Conservation (phyloP, 2,329 filamentous ascomycete genomes). For the Nemania abortiva region DNA sequence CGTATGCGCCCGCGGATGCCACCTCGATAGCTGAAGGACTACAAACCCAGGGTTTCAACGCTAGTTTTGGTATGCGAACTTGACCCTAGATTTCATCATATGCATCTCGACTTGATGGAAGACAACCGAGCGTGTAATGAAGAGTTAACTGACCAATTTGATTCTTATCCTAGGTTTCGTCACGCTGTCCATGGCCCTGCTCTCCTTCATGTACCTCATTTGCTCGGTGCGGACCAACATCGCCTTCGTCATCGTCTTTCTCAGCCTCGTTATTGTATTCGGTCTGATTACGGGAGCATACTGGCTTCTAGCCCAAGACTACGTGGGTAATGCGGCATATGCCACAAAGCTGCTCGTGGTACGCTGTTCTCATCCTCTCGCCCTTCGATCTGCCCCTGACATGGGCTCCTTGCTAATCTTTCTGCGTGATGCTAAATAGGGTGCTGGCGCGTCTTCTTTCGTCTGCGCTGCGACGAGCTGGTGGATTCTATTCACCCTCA, state of each 20-base stretch:
- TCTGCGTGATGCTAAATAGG: conserved; percentile 22
- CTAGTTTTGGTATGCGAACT: conserved; percentile 62
- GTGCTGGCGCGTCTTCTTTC: conserved; percentile 39
- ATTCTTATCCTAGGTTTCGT: conserved; percentile 23
- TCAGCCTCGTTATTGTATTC: conserved; percentile 71
- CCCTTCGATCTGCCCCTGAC: not conserved
- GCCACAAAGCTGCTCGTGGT: conserved; percentile 51
- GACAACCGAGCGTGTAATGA: not conserved
- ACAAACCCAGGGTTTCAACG: conserved; percentile 63
- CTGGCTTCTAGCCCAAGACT: conserved; percentile 64
- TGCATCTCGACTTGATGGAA: too few relatives aligned
- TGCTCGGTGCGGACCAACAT: conserved; percentile 79
- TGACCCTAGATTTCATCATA: not conserved
- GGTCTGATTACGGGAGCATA: conserved; percentile 70
- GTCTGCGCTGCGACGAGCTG: conserved; percentile 40
- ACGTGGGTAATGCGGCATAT: conserved; percentile 47
- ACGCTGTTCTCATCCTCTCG: conserved; percentile 20
- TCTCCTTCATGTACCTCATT: conserved; percentile 75
- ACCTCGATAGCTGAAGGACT: conserved; percentile 57
- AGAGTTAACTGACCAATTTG: not conserved
- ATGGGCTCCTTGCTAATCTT: conserved; percentile 5
- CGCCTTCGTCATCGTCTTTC: conserved; percentile 77
- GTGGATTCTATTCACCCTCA: conserved; percentile 40
- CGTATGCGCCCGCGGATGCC: conserved; percentile 55
- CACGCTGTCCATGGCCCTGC: conserved; percentile 68